Percentiles rank a stretch among this genome's conserved stretches.
Evolutionary conservation across 2,329 filamentous ascomycete species (phyloP).

Genomic region (Colletotrichum neosansevieriae): DNA sequence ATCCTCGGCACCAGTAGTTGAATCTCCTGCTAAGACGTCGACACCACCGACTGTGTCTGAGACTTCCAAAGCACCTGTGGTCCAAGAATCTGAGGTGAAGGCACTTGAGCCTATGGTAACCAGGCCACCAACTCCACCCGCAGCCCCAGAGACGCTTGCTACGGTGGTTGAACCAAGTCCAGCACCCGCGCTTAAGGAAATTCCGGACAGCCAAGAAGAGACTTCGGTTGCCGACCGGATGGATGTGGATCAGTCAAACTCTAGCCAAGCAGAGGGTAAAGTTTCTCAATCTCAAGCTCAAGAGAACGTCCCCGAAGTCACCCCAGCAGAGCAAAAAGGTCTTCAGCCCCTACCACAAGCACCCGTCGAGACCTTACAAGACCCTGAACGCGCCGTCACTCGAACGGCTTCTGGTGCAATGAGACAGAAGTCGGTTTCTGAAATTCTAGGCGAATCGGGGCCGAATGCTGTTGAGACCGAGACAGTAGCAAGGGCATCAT

Average conservation of each 20-base stretch:
- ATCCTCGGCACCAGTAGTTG: constrained; percentile 33
- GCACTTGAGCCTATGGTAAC: neutral
- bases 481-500: constrained; percentile 45
- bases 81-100: neutral
- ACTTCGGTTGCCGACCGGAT: constrained; percentile 47
- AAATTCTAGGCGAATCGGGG: constrained; percentile 72
- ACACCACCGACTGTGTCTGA: constrained; percentile 7
- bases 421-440: constrained; percentile 78
- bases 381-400: constrained; percentile 70
- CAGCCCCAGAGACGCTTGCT: neutral
- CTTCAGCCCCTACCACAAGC: constrained; percentile 40
- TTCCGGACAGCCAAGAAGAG: constrained; percentile 53
- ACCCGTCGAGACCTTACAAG: constrained; percentile 43
- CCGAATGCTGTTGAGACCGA: constrained; percentile 51
- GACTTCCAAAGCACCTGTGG: neutral
- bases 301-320: constrained; percentile 7
- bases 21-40: constrained; percentile 30
- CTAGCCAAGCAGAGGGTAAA: constrained; percentile 40
- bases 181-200: constrained; percentile 42
- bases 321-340: constrained; percentile 4
- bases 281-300: constrained; percentile 8
- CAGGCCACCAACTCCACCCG: neutral
- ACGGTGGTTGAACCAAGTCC: constrained; percentile 8
- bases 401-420: constrained; percentile 78
- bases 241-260: constrained; percentile 49